Conservation (phyloP, 2,329 filamentous ascomycete species). For the Fonsecaea erecta region DNA sequence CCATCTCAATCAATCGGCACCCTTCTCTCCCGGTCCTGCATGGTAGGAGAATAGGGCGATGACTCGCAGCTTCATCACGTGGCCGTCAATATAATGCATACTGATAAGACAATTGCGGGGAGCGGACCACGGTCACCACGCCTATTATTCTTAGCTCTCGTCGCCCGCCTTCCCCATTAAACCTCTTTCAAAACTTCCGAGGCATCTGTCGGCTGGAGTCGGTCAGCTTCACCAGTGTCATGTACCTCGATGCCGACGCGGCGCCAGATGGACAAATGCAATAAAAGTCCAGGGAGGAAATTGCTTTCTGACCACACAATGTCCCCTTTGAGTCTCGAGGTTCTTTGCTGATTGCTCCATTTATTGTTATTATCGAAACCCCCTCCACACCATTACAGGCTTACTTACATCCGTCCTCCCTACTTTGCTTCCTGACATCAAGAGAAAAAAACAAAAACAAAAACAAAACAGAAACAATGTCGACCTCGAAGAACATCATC, state of each 20-base stretch:
- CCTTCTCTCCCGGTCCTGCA: no score
- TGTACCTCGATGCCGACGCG: conserved; percentile 11
- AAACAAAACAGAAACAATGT: conserved; percentile 7
- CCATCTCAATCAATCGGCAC: no score
- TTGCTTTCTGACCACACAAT: neutral
- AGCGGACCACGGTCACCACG: no score
- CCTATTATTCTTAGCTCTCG: no score
- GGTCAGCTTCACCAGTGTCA: neutral
- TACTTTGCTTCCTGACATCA: neutral
- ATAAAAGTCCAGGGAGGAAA: neutral
- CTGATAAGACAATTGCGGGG: neutral
- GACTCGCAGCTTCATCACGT: neutral
- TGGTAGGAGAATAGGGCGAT: no score
- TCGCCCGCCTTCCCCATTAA: no score
- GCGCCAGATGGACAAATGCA: neutral
- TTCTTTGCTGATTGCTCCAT: neutral
- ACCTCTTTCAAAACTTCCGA: neutral
- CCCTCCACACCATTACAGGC: no score
- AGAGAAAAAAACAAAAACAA: conserved; percentile 2
- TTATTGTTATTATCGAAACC: no score
- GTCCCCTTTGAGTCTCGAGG: no score
- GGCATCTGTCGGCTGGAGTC: conserved; percentile 1
- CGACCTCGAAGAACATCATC: conserved; percentile 42
- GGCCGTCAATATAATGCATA: neutral
- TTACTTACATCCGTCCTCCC: no score